These are phyloP conservation scores for Hyphodiscus hymeniophilus DNA, from an alignment of 495 filamentous ascomycete genomes.

Conservation along the genomic window DNA sequence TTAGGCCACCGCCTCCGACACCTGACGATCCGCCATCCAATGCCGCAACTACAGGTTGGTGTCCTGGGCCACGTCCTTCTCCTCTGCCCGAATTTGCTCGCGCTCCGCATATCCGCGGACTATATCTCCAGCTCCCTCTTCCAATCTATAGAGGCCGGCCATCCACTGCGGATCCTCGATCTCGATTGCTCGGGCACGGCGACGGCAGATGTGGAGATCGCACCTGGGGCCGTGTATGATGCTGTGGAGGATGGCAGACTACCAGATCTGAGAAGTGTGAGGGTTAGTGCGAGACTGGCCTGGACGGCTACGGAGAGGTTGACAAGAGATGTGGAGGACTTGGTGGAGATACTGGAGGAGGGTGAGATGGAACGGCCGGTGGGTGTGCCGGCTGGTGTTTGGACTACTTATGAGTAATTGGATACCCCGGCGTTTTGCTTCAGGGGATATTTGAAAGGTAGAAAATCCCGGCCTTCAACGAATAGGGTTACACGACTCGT, in stretches of 20 bases:
- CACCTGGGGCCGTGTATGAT: constrained; percentile 26
- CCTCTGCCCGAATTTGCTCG: constrained; percentile 25
- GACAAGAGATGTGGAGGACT: constrained; percentile 23
- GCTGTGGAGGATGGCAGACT: constrained; percentile 29
- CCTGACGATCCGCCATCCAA: constrained; percentile 23
- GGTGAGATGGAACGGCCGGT: constrained; percentile 20
- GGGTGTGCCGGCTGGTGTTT: constrained; percentile 14
- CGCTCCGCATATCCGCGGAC: constrained; percentile 31
- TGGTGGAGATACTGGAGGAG: constrained; percentile 30
- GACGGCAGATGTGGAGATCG: constrained; percentile 25
- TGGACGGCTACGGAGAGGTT: constrained; percentile 23
- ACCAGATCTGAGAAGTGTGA: constrained; percentile 26
- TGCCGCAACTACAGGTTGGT: constrained; percentile 13
- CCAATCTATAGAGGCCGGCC: constrained; percentile 17
- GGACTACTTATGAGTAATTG: constrained; percentile 7
- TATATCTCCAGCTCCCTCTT: constrained; percentile 31
- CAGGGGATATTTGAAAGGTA: too few species aligned
- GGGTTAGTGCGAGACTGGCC: constrained; percentile 27
- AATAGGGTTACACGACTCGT: too few species aligned
- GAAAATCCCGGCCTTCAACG: too few species aligned
- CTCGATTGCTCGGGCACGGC: constrained; percentile 27
- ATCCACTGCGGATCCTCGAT: constrained; percentile 29
- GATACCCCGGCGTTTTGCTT: too few species aligned
- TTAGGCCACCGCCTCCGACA: constrained; percentile 16
- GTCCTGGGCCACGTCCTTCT: constrained; percentile 27